These are phyloP conservation scores for Pythium plurisporium DNA, from an alignment of 352 stramenopile genomes.

Conservation along the genomic window DNA sequence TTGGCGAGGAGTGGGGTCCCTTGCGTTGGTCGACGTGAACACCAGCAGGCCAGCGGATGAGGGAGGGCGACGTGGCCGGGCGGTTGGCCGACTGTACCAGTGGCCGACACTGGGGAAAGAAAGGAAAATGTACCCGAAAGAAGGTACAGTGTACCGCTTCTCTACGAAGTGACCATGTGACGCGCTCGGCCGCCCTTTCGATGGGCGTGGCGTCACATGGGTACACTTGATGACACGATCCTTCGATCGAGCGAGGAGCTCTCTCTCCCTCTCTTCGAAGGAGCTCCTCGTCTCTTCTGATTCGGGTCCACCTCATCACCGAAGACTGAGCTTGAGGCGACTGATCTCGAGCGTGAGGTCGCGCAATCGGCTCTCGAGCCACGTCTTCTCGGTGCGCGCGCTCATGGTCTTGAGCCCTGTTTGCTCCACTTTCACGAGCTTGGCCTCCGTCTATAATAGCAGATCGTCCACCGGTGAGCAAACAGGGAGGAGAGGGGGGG, in stretches of 20 bases:
- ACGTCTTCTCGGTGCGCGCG: constrained; percentile 30
- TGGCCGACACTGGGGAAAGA: background rate
- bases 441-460: constrained; percentile 30
- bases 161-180: background rate
- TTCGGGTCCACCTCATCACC: too few relatives aligned
- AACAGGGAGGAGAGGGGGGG: too few relatives aligned
- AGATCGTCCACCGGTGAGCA: too few relatives aligned
- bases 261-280: too few relatives aligned
- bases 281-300: too few relatives aligned
- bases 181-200: constrained; percentile 2
- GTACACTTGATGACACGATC: constrained; percentile 20
- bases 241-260: too few relatives aligned
- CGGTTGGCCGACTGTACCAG: background rate
- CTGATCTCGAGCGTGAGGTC: constrained; percentile 28
- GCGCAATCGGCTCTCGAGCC: constrained; percentile 28
- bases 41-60: too few relatives aligned
- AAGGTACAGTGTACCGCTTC: constrained; percentile 17
- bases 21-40: constrained; percentile 7
- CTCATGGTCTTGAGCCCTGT: constrained; percentile 38
- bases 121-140: constrained; percentile 3
- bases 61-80: constrained; percentile 1
- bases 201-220: constrained; percentile 18
- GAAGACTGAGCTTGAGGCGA: constrained; percentile 31
- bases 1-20: background rate
- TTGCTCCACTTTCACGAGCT: constrained; percentile 40